Evolutionary conservation across 1,284 basidiomycete genomes (phyloP).

Genomic region (Boletellus deceptivus): DNA sequence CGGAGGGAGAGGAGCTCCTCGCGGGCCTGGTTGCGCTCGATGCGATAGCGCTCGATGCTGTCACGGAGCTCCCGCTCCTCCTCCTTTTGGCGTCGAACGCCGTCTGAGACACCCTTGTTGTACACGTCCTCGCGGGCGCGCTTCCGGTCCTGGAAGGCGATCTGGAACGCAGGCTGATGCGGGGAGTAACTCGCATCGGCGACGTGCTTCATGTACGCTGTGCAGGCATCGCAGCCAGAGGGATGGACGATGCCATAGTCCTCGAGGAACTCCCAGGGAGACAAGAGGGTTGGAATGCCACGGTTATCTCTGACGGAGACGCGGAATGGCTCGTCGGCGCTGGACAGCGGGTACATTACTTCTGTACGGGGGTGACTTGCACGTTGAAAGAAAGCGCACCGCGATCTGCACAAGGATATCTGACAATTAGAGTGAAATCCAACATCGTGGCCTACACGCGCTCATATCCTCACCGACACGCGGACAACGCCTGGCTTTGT

Average conservation of each 20-base stretch:
- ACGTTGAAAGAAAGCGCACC: background rate
- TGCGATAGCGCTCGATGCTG: slow-evolving; percentile 32
- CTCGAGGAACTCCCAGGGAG: slow-evolving; percentile 40
- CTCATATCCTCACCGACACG: slow-evolving; percentile 34
- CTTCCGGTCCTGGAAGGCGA: slow-evolving; percentile 40
- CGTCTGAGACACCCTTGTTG: slow-evolving; percentile 33
- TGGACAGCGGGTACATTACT: slow-evolving; percentile 34
- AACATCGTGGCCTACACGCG: slow-evolving; percentile 8
- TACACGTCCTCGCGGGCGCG: slow-evolving; percentile 32
- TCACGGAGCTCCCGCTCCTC: slow-evolving; percentile 34
- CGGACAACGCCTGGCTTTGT: slow-evolving; percentile 29
- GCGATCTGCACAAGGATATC: background rate
- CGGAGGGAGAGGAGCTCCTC: slow-evolving; percentile 35
- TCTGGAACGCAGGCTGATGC: slow-evolving; percentile 37
- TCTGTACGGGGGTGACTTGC: slow-evolving; percentile 6
- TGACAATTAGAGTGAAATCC: background rate
- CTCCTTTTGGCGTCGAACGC: slow-evolving; percentile 34
- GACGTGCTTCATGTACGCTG: slow-evolving; percentile 42
- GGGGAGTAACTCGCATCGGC: slow-evolving; percentile 38
- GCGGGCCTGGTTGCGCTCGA: slow-evolving; percentile 34
- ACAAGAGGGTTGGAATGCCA: slow-evolving; percentile 32
- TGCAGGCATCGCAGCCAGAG: slow-evolving; percentile 39
- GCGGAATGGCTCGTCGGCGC: slow-evolving; percentile 33
- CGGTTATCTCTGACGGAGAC: slow-evolving; percentile 28
- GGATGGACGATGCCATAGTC: slow-evolving; percentile 44